Evolutionary conservation across 176 grass and related monocot species (phyloP), one percentile per base, ranked within the genome.

Genomic region (Musa troglodytarum): DNA sequence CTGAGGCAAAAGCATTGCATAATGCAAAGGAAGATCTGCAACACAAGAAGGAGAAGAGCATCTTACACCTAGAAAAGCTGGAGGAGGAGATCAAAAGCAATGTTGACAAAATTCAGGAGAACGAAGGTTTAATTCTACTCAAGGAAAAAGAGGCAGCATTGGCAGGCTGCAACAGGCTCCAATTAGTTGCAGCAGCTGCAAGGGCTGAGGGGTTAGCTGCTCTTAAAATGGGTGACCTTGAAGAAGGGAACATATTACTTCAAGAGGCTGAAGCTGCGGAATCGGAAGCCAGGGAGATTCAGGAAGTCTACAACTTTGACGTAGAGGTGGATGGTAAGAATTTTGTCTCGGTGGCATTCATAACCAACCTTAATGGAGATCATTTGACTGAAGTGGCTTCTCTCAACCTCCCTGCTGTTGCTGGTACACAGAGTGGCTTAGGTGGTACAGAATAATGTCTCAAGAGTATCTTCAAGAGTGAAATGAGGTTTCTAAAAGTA

Each of bases 141-240:
- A 89, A 94, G 72, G 90, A 99, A 85, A 91, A 99, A 72, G 88
- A 99, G 43, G 89, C 86, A 69, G 90, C 95, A 20, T 77, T 85
- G 78, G 78, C 90, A 80, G 83, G 84, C 87, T 99, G 88, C 82
- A 93, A 89, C 82, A 89, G 84, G 81, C 86, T 91, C 11, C 74
- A 64, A 24, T 80, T 99, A 77, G 88, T 89, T 79, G 82, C 81
- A 68, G 83, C 82, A 74, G 88, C 88, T 78, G 86, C 86, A 76
- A 93, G 86, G 85, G 90, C 88, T 82, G 95, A 99, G 84, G 81
- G 87, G 70, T 79, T 81, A 87, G 86, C 90, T 84, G 90, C 95
- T 80, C 83, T 84, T 84, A 82, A 91, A 85, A 81, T 72, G 20
- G 90, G 84, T 72, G 95, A 91, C 62, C 63, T 8, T 3, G 88